Evolutionary conservation across 495 filamentous ascomycete genomes (phyloP).

Genomic region (Tetracladium setigerum): DNA sequence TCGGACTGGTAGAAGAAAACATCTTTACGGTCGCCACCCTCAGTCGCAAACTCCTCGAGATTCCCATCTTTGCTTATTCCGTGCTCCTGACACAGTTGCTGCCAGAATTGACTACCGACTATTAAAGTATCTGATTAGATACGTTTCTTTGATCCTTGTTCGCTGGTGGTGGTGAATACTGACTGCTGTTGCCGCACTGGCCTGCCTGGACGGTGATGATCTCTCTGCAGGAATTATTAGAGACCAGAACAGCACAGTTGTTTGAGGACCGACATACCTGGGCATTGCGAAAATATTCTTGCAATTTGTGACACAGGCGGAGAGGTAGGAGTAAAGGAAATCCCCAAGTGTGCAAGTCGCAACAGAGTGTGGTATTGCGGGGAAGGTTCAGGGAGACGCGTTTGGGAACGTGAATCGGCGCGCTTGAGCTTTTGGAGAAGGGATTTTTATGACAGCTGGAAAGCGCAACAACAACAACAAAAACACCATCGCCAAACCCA

Average conservation of each 20-base stretch:
- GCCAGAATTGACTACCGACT: constrained; percentile 96
- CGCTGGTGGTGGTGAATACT: constrained; percentile 28
- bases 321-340: neutral
- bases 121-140: constrained; percentile 3
- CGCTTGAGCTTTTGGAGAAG: neutral
- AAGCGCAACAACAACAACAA: neutral
- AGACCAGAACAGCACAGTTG: neutral
- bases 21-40: constrained; percentile 95
- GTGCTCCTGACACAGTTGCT: constrained; percentile 94
- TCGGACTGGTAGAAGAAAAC: constrained; percentile 99
- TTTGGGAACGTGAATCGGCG: constrained; percentile 4
- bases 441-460: too few species aligned
- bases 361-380: neutral
- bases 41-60: constrained; percentile 89
- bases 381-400: constrained; percentile 9
- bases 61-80: constrained; percentile 97
- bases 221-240: constrained; percentile 51
- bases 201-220: constrained; percentile 99
- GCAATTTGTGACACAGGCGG: neutral
- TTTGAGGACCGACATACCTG: constrained; percentile 31
- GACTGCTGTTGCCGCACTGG: constrained; percentile 98
- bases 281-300: constrained; percentile 39
- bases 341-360: too few species aligned
- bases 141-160: constrained; percentile 9
- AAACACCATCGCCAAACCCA: neutral